phyloP scores from a whole-genome alignment of 805 yeast species.

The Candida chilensis region DNA sequence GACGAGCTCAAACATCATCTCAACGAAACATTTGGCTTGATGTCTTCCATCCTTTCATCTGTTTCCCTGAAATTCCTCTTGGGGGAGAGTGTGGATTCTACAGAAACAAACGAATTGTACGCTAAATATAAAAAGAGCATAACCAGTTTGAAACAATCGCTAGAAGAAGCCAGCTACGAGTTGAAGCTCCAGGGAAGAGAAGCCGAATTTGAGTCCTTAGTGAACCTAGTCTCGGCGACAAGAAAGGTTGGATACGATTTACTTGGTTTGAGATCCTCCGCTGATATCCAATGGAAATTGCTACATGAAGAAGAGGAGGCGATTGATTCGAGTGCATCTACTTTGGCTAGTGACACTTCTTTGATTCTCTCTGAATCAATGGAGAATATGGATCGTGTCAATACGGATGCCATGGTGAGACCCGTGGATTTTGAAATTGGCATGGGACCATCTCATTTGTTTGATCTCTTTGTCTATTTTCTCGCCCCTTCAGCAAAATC shows the following conservation, averaged over 20 bases:
- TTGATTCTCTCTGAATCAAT: slow-evolving; percentile 19
- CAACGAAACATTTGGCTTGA: slow-evolving; percentile 39
- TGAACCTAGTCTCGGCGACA: slow-evolving; percentile 40
- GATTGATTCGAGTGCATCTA: slow-evolving; percentile 9
- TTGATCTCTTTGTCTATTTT: slow-evolving; percentile 56
- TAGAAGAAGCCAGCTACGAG: slow-evolving; percentile 60
- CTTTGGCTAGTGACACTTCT: slow-evolving; percentile 13
- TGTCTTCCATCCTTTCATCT: slow-evolving; percentile 38
- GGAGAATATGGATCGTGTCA: slow-evolving; percentile 16
- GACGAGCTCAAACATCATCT: slow-evolving; percentile 31
- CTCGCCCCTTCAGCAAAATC: slow-evolving; percentile 70
- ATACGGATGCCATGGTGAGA: slow-evolving; percentile 11
- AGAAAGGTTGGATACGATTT: slow-evolving; percentile 44
- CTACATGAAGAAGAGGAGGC: slow-evolving; percentile 28
- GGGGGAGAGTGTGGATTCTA: slow-evolving; percentile 32
- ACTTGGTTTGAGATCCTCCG: slow-evolving; percentile 61
- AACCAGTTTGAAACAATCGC: slow-evolving; percentile 21
- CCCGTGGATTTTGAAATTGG: slow-evolving; percentile 8
- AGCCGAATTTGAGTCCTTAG: slow-evolving; percentile 35
- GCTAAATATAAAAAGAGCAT: slow-evolving; percentile 29
- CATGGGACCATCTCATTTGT: slow-evolving; percentile 33
- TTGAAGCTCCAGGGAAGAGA: slow-evolving; percentile 45
- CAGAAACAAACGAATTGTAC: slow-evolving; percentile 24
- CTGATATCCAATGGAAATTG: slow-evolving; percentile 56
- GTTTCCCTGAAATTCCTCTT: slow-evolving; percentile 39